Base-by-base conservation (phyloP, 2,329 filamentous ascomycete species). In the Alternaria sp. region DNA sequence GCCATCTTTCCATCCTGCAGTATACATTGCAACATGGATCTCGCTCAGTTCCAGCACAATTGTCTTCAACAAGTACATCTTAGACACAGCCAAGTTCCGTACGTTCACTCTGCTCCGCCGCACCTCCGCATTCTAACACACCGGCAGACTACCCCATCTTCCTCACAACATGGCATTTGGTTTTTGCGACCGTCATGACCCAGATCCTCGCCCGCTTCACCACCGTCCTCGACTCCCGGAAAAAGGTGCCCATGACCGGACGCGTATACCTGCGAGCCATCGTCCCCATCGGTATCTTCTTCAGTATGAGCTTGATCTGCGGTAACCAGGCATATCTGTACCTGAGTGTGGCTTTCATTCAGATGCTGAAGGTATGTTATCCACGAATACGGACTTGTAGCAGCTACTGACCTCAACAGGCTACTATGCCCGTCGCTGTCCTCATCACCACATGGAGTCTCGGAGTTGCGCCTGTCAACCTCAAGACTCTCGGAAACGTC, bases 51-150 rank as follows among this genome's bases (percentile, higher is more conserved):
- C 93, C 46, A 93, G 91, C 74, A 93, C 98, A 78, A 99, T 99
- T 80, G 86, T 99, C 66, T 98, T 97, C 90, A 98, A 99, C 90
- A 99, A 99, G 88, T 97, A 93, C 89, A 93, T 99, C 76, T 87
- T 98, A 67, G 90, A 95, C 76, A 94, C 91, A 43, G 87, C 91
- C 67, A 87, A 92, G 68, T 97, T 97, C 85, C 88, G 91, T 93
- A 86, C 85, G 90, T 80, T 17, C n/a, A 52, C 52, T 11, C 57
- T 43, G 28, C 47, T 26, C 50, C 30, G 21, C 44, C 44, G 30
- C 58, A 54, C 44, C 57, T 30, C 50, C 36, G 46, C 46, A 63
- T 62, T 62, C 77, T 82, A 70, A 82, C 73, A 59, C n/a, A 7
- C 5, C 52, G 28, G 49, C 66, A 78, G 75, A 73, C 47, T 74